Conservation (phyloP, 768 basidiomycete genomes). For the Kwoniella sp. region DNA sequence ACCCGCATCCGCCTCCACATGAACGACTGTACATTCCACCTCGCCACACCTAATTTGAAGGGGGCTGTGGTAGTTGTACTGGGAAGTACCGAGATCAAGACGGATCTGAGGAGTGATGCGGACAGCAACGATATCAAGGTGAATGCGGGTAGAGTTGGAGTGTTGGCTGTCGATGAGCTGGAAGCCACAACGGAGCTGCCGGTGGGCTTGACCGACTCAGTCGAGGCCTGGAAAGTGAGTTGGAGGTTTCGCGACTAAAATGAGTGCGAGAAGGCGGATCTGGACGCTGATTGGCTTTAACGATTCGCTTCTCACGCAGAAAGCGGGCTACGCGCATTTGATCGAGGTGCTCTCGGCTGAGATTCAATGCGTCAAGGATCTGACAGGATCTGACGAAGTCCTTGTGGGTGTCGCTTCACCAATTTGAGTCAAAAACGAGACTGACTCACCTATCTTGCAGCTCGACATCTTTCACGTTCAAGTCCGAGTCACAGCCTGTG, state of each 20-base stretch:
- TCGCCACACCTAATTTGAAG: conserved; percentile 63
- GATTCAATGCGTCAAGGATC: conserved; percentile 28
- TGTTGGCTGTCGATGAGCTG: conserved; percentile 66
- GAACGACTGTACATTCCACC: conserved; percentile 67
- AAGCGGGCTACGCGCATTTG: conserved; percentile 42
- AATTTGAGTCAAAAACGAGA: no score
- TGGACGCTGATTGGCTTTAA: not conserved
- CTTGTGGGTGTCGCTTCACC: no score
- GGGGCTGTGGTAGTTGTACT: conserved; percentile 71
- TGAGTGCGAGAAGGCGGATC: not conserved
- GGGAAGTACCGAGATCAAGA: conserved; percentile 69
- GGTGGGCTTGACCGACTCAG: conserved; percentile 52
- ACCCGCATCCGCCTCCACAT: conserved; percentile 71
- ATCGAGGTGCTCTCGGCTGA: conserved; percentile 37
- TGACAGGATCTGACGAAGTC: conserved; percentile 22
- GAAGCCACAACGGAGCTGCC: conserved; percentile 33
- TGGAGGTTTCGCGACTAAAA: no score
- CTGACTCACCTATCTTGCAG: conserved; percentile 13
- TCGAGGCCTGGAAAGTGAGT: conserved; percentile 70
- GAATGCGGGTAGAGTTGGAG: conserved; percentile 60
- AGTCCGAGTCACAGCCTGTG: conserved; percentile 49
- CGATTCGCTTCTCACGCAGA: conserved; percentile 55
- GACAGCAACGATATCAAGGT: conserved; percentile 63
- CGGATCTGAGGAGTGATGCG: conserved; percentile 71
- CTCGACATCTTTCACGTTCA: conserved; percentile 33